Conservation (phyloP, 805 yeast genomes). For the Saturnispora serradocipensis region DNA sequence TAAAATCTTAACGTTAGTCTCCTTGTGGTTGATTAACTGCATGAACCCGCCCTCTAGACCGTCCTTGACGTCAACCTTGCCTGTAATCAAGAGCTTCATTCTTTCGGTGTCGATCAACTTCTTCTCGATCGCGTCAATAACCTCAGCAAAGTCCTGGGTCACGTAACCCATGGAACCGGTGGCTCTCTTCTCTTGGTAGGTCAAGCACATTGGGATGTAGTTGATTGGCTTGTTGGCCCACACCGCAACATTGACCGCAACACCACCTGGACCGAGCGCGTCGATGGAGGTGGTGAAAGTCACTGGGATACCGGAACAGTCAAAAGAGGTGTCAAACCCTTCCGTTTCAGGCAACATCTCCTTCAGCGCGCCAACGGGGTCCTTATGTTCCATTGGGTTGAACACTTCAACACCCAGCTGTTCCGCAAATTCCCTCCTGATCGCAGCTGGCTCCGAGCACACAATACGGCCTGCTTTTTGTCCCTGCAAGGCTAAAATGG, state of each 20-base stretch:
- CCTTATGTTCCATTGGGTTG: slow-evolving; percentile 39
- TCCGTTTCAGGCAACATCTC: slow-evolving; percentile 31
- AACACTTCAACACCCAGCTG: slow-evolving; percentile 39
- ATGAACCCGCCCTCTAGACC: slow-evolving; percentile 46
- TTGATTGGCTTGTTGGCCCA: slow-evolving; percentile 47
- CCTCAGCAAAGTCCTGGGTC: slow-evolving; percentile 47
- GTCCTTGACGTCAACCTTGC: slow-evolving; percentile 39
- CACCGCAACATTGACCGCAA: slow-evolving; percentile 55
- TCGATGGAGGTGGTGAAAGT: slow-evolving; percentile 44
- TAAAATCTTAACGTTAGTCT: slow-evolving; percentile 44
- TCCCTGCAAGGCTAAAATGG: slow-evolving; percentile 45
- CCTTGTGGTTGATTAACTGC: slow-evolving; percentile 44
- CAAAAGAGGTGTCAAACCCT: slow-evolving; percentile 44
- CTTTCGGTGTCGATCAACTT: slow-evolving; percentile 38
- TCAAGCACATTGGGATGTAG: slow-evolving; percentile 48
- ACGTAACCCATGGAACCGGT: slow-evolving; percentile 59
- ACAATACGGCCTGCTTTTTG: slow-evolving; percentile 41
- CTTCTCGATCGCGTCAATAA: slow-evolving; percentile 38
- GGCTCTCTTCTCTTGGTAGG: slow-evolving; percentile 44
- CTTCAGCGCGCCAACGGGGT: slow-evolving; percentile 30
- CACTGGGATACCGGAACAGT: slow-evolving; percentile 46
- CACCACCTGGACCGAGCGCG: slow-evolving; percentile 44
- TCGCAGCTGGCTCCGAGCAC: slow-evolving; percentile 51
- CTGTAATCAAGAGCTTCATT: slow-evolving; percentile 43
- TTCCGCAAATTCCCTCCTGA: slow-evolving; percentile 53